These are phyloP conservation scores for Aphanocladium album DNA, from an alignment of 2,329 filamentous ascomycete species.

Conservation along the genomic window DNA sequence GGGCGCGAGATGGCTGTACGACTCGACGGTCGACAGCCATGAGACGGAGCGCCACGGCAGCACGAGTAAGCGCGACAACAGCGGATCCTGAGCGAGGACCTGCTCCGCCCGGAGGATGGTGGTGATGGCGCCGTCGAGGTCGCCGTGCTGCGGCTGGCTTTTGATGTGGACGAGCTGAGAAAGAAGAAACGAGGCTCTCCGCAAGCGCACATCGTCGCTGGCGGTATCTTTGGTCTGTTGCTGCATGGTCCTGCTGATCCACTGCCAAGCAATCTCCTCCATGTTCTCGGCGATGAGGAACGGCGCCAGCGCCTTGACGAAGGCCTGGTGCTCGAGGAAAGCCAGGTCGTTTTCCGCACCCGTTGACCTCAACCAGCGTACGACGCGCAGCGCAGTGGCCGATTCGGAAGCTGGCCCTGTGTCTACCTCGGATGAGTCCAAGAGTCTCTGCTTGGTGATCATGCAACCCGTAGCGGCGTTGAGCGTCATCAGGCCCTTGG, in stretches of 20 bases:
- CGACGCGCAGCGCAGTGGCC: constrained; percentile 42
- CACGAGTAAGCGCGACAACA: constrained; percentile 33
- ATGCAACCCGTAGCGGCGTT: constrained; percentile 51
- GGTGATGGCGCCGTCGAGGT: constrained; percentile 46
- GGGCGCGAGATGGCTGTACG: constrained; percentile 40
- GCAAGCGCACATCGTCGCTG: constrained; percentile 17
- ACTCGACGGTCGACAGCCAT: constrained; percentile 48
- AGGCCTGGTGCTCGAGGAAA: constrained; percentile 38
- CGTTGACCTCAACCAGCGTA: constrained; percentile 50
- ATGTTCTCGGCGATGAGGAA: constrained; percentile 50
- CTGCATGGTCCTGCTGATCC: constrained; percentile 40
- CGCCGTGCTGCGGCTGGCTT: constrained; percentile 33
- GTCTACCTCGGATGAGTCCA: constrained; percentile 27
- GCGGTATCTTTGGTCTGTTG: constrained; percentile 17
- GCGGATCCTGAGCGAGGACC: constrained; percentile 32
- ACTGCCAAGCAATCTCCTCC: constrained; percentile 48
- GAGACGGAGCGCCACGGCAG: constrained; percentile 44
- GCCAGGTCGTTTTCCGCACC: constrained; percentile 41
- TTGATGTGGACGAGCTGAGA: constrained; percentile 39
- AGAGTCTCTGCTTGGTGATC: constrained; percentile 39
- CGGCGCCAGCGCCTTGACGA: constrained; percentile 37
- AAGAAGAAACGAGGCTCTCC: constrained; percentile 26
- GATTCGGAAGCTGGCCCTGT: constrained; percentile 33
- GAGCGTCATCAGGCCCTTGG: constrained; percentile 51
- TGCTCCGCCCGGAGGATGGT: constrained; percentile 43